phyloP scores from a whole-genome alignment of 78 protist species.

The Monosiga brevicollis region DNA sequence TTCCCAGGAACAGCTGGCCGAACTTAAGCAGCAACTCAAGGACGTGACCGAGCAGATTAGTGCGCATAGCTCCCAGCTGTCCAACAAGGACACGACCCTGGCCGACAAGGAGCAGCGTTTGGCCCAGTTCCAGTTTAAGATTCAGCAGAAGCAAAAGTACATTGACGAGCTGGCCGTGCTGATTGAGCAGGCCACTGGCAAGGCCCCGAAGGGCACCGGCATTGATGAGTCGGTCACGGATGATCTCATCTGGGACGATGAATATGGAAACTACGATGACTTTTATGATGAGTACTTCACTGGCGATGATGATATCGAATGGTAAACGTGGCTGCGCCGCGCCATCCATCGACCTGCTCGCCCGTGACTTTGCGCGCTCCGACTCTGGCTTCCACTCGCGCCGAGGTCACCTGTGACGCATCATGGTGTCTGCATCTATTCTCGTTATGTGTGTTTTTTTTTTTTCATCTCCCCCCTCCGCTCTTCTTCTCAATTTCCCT shows the following conservation, averaged over 20 bases:
- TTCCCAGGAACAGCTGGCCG: neutral
- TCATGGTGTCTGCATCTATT: neutral
- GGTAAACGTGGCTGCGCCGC: neutral
- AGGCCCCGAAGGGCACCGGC: neutral
- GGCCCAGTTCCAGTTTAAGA: neutral
- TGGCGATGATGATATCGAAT: neutral
- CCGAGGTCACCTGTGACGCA: neutral
- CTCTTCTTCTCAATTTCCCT: neutral
- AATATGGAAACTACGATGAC: neutral
- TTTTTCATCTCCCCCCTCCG: neutral
- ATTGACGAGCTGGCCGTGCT: neutral
- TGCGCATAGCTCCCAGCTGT: neutral
- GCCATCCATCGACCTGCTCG: neutral
- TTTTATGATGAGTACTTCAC: neutral
- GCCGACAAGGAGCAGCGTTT: neutral
- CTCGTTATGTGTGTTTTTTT: neutral
- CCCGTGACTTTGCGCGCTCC: neutral
- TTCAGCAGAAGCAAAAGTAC: neutral
- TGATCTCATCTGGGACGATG: neutral
- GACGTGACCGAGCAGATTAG: neutral
- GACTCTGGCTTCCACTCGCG: neutral
- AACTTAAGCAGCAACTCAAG: neutral
- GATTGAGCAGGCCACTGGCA: neutral
- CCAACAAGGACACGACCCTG: neutral
- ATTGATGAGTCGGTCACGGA: neutral